Percentiles rank a stretch among this genome's conserved stretches.
These are phyloP conservation scores for Hypomyces perniciosus DNA, from an alignment of 2,329 filamentous ascomycete genomes.

Conservation along the genomic window DNA sequence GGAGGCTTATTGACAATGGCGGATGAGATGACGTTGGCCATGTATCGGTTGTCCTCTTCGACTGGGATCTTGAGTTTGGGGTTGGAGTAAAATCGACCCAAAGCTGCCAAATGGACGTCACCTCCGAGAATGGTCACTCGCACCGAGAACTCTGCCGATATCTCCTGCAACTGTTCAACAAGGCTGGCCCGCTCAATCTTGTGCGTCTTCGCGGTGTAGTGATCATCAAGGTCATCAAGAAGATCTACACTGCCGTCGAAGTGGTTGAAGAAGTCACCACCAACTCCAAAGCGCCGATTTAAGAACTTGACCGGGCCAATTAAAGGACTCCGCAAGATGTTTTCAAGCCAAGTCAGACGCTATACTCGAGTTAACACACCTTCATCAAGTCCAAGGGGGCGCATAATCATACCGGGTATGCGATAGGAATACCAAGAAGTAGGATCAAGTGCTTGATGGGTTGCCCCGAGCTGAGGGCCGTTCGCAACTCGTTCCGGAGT, in stretches of 20 bases:
- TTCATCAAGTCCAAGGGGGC: conserved; percentile 24
- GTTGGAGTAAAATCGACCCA: conserved; percentile 93
- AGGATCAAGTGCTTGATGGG: conserved; percentile 86
- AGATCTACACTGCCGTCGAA: conserved; percentile 94
- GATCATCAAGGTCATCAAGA: conserved; percentile 87
- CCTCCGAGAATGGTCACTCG: conserved; percentile 89
- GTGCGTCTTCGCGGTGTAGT: conserved; percentile 89
- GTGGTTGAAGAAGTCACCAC: conserved; percentile 82
- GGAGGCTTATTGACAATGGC: conserved; percentile 95
- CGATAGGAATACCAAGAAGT: conserved; percentile 79
- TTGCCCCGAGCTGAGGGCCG: conserved; percentile 58
- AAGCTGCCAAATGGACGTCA: conserved; percentile 85
- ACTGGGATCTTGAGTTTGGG: conserved; percentile 70
- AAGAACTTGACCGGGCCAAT: conserved; percentile 85
- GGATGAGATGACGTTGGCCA: conserved; percentile 89
- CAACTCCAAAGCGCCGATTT: conserved; percentile 82
- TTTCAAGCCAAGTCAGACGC: conserved; percentile 94
- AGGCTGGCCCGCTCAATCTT: conserved; percentile 79
- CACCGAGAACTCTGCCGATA: conserved; percentile 80
- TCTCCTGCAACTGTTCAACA: conserved; percentile 72
- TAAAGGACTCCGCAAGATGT: conserved; percentile 77
- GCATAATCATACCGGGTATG: conserved; percentile 58
- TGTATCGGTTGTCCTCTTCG: conserved; percentile 84
- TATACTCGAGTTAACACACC: conserved; percentile 23
- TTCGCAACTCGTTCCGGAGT: conserved; percentile 65